phyloP scores from a whole-genome alignment of 1,284 basidiomycete genomes.

The Naganishia sp. region DNA sequence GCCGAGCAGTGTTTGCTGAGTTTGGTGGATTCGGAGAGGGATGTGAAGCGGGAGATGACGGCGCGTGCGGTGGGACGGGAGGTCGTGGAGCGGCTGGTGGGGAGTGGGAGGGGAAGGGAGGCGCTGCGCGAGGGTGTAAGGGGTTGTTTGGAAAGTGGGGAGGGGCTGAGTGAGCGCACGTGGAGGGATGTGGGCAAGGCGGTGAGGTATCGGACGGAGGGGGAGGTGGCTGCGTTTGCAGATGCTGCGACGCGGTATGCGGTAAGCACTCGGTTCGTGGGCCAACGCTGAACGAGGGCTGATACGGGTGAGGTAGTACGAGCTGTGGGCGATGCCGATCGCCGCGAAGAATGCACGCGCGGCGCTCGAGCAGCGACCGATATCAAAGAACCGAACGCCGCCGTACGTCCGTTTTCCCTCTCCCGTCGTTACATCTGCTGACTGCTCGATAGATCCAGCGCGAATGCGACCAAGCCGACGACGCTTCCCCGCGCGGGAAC shows the following conservation, averaged over 20 bases:
- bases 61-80: conserved; percentile 82
- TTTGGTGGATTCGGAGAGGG: conserved; percentile 89
- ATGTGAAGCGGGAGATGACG: conserved; percentile 82
- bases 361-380: conserved; percentile 8
- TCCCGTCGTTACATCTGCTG: neutral
- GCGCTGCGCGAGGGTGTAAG: conserved; percentile 40
- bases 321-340: conserved; percentile 21
- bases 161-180: conserved; percentile 47
- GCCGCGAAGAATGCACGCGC: conserved; percentile 11
- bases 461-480: conserved; percentile 23
- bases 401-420: conserved; percentile 4
- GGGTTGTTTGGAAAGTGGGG: conserved; percentile 46
- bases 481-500: conserved; percentile 9
- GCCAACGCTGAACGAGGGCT: neutral
- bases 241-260: conserved; percentile 50
- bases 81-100: conserved; percentile 30
- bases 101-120: conserved; percentile 3
- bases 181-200: conserved; percentile 49
- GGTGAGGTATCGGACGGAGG: conserved; percentile 50
- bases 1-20: conserved; percentile 90
- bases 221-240: conserved; percentile 48
- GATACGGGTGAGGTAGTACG: neutral
- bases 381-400: conserved; percentile 12
- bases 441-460: conserved; percentile 7
- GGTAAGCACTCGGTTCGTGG: conserved; percentile 41